Evolutionary conservation across 176 grass and related monocot genomes (phyloP).

Genomic region (Puccinellia tenuiflora): DNA sequence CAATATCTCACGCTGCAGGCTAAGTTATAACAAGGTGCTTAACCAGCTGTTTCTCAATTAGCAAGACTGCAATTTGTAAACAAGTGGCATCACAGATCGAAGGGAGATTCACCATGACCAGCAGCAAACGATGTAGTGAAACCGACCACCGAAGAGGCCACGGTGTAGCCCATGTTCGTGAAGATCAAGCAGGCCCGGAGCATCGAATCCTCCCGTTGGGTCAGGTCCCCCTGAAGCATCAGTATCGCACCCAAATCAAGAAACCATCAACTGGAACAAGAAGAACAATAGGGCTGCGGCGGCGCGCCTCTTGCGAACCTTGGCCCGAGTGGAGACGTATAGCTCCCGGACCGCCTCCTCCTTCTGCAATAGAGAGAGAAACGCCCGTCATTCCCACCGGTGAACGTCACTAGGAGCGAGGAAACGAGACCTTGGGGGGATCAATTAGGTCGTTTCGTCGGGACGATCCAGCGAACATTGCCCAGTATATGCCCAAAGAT

Average conservation of each 20-base stretch:
- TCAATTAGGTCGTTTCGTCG: neutral
- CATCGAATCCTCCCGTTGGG: neutral
- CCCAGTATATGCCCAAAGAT: neutral
- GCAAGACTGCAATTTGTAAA: neutral
- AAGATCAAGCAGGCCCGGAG: neutral
- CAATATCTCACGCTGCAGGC: neutral
- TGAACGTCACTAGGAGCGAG: neutral
- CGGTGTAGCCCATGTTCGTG: neutral
- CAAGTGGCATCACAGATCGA: neutral
- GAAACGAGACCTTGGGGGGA: neutral
- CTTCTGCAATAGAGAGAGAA: neutral
- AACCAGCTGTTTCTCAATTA: neutral
- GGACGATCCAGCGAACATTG: neutral
- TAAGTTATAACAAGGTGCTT: neutral
- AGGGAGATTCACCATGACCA: neutral
- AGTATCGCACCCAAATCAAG: neutral
- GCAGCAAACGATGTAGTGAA: neutral
- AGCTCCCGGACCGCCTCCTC: conserved; percentile 18
- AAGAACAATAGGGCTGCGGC: neutral
- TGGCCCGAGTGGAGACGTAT: neutral
- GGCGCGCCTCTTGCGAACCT: conserved; percentile 3
- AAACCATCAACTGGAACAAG: neutral
- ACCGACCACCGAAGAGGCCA: neutral
- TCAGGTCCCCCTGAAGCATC: conserved; percentile 20
- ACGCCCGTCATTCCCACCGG: neutral